Base-by-base conservation (phyloP, 345 rosid species). In the Microcos paniculata region DNA sequence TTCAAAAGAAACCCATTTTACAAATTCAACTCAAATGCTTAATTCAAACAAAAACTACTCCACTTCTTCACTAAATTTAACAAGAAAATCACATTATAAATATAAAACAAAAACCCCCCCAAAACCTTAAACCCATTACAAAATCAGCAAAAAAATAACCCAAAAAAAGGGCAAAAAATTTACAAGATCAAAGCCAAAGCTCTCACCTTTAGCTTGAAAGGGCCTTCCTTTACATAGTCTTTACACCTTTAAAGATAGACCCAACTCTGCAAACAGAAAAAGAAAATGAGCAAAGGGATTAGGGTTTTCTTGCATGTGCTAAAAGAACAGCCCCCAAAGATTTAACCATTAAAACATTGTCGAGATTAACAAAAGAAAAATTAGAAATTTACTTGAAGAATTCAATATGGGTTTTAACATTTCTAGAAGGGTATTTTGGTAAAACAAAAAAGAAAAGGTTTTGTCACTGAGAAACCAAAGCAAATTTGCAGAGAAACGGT, bases 181-280 rank as follows among this genome's bases (percentile, higher is more conserved):
- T 42, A 79, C 57, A 58, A 76, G 77, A 69, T 81, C 56, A 71
- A 74, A 57, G 65, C 52, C 58, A 63, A 66, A 78, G 33, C 53
- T 74, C 81, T 77, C 65, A 82, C 87, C 87, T 84, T 68, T 53
- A 80, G 79, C 35, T 46, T 28, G 71, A 24, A 16, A 80, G 74
- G 61, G 11, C 28, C 72, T 59, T 70, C 58, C 75, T 80, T 63
- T 58, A 79, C 79, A 75, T 67, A 74, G 57, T 71, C 84, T 74
- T 79, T 79, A 77, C 78, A 62, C 75, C 81, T 77, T 28, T 61
- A 59, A 30, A 57, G 23, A 55, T 71, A 79, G 70, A 71, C 33
- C 19, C 56, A 14, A 75, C 61, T 62, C 80, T 79, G 79, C 53
- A 70, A 40, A 73, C 63, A 46, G 65, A 70, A 40, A 59, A 70